These are phyloP conservation scores for Ceratocystis ficicola DNA, from an alignment of 2,329 filamentous ascomycete species.

Conservation along the genomic window DNA sequence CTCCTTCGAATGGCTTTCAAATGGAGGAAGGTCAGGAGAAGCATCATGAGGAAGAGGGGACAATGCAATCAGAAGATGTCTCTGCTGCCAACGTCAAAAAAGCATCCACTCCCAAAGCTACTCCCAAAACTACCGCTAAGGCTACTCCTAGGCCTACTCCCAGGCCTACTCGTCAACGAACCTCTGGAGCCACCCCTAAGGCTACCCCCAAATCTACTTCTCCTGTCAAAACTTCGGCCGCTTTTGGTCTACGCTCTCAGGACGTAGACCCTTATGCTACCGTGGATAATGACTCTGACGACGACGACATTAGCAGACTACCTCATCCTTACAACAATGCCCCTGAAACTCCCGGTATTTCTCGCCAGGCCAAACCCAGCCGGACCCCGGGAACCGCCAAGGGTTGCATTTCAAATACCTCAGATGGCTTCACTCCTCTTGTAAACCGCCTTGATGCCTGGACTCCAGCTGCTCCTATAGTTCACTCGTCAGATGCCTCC, in stretches of 20 bases:
- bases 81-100: neutral
- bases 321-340: conserved; percentile 25
- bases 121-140: neutral
- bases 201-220: neutral
- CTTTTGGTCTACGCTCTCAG: conserved; percentile 34
- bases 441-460: conserved; percentile 50
- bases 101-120: neutral
- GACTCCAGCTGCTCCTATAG: conserved; percentile 46
- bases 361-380: conserved; percentile 28
- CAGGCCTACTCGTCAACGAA: neutral
- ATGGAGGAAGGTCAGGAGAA: neutral
- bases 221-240: neutral
- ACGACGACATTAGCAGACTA: conserved; percentile 34
- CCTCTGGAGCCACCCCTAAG: neutral
- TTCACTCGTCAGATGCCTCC: conserved; percentile 14
- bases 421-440: conserved; percentile 51
- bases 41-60: neutral
- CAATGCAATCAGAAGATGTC: neutral
- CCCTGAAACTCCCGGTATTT: conserved; percentile 32
- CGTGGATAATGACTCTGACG: conserved; percentile 38
- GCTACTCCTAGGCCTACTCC: conserved; percentile 1
- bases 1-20: neutral
- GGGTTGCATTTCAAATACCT: conserved; percentile 28
- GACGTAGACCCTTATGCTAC: conserved; percentile 34
- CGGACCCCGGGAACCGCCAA: conserved; percentile 24